These are phyloP conservation scores for Emergomyces africanus DNA, from an alignment of 2,329 filamentous ascomycete species.

Conservation along the genomic window DNA sequence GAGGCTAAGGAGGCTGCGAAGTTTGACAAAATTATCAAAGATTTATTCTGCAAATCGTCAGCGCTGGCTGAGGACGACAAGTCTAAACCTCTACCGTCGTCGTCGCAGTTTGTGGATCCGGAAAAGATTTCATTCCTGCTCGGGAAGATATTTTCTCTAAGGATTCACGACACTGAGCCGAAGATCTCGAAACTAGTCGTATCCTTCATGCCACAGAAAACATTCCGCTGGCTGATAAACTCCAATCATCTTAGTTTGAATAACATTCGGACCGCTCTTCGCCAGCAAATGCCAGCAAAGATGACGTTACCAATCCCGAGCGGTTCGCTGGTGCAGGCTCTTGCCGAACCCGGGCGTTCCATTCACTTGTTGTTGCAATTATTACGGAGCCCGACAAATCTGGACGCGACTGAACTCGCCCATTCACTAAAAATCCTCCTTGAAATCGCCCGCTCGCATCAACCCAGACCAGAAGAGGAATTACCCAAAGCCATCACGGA, in stretches of 20 bases:
- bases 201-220: constrained; percentile 24
- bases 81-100: constrained; percentile 14
- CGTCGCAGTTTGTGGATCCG: constrained; percentile 20
- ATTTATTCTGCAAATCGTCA: constrained; percentile 4
- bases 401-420: constrained; percentile 28
- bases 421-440: constrained; percentile 28
- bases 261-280: constrained; percentile 29
- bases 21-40: constrained; percentile 24
- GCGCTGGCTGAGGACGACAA: constrained; percentile 15
- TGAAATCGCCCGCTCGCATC: constrained; percentile 23
- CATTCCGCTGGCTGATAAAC: constrained; percentile 30
- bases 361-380: constrained; percentile 25
- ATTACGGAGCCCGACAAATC: constrained; percentile 22
- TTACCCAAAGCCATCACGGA: constrained; percentile 22
- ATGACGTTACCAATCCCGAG: constrained; percentile 26
- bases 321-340: constrained; percentile 27
- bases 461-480: constrained; percentile 20
- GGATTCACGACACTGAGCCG: constrained; percentile 12
- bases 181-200: constrained; percentile 19
- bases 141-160: constrained; percentile 26
- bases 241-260: constrained; percentile 25
- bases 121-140: constrained; percentile 27
- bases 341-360: constrained; percentile 28
- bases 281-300: constrained; percentile 21
- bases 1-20: constrained; percentile 16